phyloP scores from a whole-genome alignment of 139 green algal species.

The Micromonas pusilla region DNA sequence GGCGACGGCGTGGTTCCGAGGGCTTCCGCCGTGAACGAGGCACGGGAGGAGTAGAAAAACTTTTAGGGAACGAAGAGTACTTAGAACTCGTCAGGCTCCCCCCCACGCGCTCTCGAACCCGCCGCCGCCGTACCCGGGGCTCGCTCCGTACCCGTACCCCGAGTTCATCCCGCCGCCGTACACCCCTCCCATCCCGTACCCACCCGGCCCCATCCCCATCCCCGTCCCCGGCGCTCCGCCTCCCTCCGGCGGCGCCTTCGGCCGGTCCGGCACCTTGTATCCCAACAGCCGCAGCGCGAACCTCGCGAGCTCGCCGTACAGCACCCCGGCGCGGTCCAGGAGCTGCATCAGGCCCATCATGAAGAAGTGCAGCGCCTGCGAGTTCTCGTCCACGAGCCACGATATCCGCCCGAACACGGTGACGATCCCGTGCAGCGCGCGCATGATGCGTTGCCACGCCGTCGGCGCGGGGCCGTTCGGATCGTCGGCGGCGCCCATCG shows the following conservation, averaged over 20 bases:
- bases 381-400: slow-evolving; percentile 97
- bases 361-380: slow-evolving; percentile 97
- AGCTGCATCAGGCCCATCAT: slow-evolving; percentile 89
- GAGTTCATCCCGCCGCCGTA: no score
- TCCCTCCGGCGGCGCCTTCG: not conserved
- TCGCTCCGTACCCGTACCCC: not conserved
- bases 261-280: slow-evolving; percentile 32
- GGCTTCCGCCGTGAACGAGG: no score
- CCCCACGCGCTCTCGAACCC: no score
- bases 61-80: no score
- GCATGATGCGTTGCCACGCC: slow-evolving; percentile 62
- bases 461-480: slow-evolving; percentile 41
- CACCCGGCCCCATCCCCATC: not conserved
- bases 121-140: not conserved
- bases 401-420: slow-evolving; percentile 89
- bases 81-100: no score
- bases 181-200: not conserved
- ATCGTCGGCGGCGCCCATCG: slow-evolving; percentile 35
- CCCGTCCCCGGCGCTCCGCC: not conserved
- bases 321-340: slow-evolving; percentile 76
- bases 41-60: no score
- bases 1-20: no score
- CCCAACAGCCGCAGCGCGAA: slow-evolving; percentile 87
- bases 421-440: slow-evolving; percentile 68
- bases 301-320: slow-evolving; percentile 90